Conservation (phyloP, 2,329 filamentous ascomycete genomes). For the Cryphonectria radicalis region DNA sequence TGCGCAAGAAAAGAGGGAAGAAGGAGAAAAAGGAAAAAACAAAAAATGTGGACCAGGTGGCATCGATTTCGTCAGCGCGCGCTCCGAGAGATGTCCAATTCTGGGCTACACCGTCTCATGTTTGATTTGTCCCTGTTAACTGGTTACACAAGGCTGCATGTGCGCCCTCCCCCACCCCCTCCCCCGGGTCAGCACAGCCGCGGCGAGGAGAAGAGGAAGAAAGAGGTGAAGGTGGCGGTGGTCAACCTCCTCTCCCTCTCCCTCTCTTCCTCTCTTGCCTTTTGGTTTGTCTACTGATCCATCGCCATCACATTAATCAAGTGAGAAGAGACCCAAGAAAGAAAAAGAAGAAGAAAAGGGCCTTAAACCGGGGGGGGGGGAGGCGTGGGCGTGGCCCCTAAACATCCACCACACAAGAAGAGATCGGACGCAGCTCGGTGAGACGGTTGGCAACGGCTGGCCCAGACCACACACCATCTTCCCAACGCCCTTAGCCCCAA, state of each 20-base stretch:
- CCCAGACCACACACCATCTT: neutral
- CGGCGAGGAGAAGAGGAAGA: neutral
- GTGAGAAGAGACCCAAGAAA: no score
- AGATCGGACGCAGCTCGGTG: neutral
- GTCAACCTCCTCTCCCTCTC: neutral
- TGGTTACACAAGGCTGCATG: neutral
- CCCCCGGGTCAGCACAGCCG: constrained; percentile 6
- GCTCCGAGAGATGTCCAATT: neutral
- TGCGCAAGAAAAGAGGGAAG: neutral
- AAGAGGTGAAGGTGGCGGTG: neutral
- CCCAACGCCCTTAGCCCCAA: neutral
- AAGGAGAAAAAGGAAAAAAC: no score
- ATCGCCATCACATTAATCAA: no score
- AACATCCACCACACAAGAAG: neutral
- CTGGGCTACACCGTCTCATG: neutral
- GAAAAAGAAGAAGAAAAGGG: neutral
- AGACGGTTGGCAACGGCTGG: neutral
- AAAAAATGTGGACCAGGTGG: neutral
- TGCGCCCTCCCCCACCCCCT: no score
- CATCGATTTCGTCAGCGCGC: constrained; percentile 6
- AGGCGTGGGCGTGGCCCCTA: neutral
- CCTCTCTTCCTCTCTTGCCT: no score
- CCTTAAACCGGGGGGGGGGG: neutral
- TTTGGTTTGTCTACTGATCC: no score
- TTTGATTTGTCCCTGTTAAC: neutral